Evolutionary conservation across 75 land plant genomes (phyloP).

Genomic region (Isoetes taiwanensis): DNA sequence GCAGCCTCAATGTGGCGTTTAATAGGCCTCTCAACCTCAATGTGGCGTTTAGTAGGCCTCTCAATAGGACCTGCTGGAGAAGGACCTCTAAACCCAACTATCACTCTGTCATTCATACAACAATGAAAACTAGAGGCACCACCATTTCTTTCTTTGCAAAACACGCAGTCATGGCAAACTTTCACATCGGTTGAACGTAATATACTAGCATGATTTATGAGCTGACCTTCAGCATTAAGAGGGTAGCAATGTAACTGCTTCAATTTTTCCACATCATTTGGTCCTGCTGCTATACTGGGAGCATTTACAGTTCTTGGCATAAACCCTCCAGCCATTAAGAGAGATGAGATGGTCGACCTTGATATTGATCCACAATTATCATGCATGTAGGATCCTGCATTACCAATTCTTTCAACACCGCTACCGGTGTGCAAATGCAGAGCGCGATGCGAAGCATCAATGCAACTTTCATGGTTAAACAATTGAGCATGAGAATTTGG

Average conservation of each 20-base stretch:
- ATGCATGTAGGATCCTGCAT: too few relatives aligned
- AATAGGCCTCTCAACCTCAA: too few relatives aligned
- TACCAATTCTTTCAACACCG: too few relatives aligned
- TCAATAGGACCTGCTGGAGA: neutral
- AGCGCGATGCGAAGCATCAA: too few relatives aligned
- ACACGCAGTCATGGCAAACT: neutral
- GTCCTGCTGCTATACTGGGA: neutral
- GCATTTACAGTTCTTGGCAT: neutral
- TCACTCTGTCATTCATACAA: slow-evolving; percentile 1
- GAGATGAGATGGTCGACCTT: too few relatives aligned
- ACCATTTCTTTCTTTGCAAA: neutral
- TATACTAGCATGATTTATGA: neutral
- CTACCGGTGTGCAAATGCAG: too few relatives aligned
- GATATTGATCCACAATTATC: too few relatives aligned
- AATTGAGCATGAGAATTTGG: too few relatives aligned
- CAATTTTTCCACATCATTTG: neutral
- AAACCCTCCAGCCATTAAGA: neutral
- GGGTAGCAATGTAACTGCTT: neutral
- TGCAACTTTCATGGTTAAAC: too few relatives aligned
- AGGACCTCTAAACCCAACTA: neutral
- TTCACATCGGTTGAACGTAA: neutral
- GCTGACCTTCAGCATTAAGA: neutral
- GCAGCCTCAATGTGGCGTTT: slow-evolving; percentile 32
- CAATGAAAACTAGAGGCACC: neutral
- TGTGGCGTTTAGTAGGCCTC: neutral